Evolutionary conservation across 495 filamentous ascomycete species (phyloP).

Genomic region (Elasticomyces elasticus): DNA sequence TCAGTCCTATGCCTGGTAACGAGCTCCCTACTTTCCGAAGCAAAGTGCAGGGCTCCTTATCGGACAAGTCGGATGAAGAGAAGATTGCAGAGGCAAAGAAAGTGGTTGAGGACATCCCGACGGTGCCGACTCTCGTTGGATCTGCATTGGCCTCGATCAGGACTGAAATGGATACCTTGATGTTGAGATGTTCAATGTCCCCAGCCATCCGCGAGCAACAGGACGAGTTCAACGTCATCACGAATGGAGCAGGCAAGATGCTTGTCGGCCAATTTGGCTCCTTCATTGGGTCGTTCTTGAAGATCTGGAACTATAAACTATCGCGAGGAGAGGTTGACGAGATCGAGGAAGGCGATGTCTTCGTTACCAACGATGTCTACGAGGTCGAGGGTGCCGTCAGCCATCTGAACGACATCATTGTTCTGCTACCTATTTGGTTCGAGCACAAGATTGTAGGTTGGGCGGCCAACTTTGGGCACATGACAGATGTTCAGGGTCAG

Average conservation of each 20-base stretch:
- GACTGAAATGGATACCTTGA: constrained; percentile 42
- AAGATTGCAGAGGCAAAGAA: constrained; percentile 27
- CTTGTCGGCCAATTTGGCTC: constrained; percentile 44
- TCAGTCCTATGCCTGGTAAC: constrained; percentile 27
- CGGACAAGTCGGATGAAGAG: constrained; percentile 21
- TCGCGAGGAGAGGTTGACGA: constrained; percentile 22
- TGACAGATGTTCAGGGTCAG: constrained; percentile 43
- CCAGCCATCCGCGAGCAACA: constrained; percentile 45
- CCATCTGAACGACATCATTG: constrained; percentile 42
- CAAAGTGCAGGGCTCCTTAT: background rate
- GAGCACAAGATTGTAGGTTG: constrained; percentile 37
- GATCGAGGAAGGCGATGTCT: constrained; percentile 42
- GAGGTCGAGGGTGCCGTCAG: constrained; percentile 41
- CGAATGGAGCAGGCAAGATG: constrained; percentile 39
- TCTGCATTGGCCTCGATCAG: constrained; percentile 39
- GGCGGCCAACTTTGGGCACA: constrained; percentile 43
- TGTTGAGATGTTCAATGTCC: constrained; percentile 44
- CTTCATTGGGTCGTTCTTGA: constrained; percentile 41
- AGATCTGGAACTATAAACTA: constrained; percentile 31
- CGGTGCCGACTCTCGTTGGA: constrained; percentile 31
- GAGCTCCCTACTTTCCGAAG: constrained; percentile 12
- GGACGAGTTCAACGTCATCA: constrained; percentile 46
- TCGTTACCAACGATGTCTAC: constrained; percentile 44
- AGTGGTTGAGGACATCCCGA: constrained; percentile 29
- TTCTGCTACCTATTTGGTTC: constrained; percentile 40